A percentile compares a stretch with the other conserved stretches of the same genome.
Evolutionary conservation across 345 rosid species (phyloP).

Genomic region (Eucalyptus regnans): DNA sequence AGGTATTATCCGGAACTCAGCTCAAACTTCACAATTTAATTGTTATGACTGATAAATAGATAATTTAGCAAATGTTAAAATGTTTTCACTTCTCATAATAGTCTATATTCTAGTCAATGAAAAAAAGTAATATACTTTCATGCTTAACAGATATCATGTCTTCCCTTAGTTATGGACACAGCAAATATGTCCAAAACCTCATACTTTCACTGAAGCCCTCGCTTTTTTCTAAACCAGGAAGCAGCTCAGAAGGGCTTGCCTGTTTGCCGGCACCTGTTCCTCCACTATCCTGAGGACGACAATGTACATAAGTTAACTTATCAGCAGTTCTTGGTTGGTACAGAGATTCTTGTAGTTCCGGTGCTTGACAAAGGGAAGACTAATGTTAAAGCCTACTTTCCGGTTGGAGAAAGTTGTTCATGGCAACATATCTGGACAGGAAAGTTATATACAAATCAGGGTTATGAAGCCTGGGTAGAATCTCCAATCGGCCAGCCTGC

Average conservation of each 20-base stretch:
- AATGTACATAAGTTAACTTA: constrained; percentile 37
- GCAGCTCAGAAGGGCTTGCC: constrained; percentile 52
- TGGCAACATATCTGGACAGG: constrained; percentile 69
- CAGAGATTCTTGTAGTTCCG: constrained; percentile 61
- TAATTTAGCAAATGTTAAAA: neutral
- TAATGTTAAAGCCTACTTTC: constrained; percentile 49
- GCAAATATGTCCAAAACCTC: neutral
- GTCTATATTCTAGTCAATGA: neutral
- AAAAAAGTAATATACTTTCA: neutral
- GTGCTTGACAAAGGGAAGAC: constrained; percentile 47
- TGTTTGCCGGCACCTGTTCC: constrained; percentile 61
- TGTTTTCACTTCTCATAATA: neutral
- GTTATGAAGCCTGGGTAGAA: constrained; percentile 33
- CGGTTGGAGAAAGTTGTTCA: constrained; percentile 23
- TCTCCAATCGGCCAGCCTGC: constrained; percentile 63
- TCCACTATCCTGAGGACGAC: constrained; percentile 55
- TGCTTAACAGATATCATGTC: neutral
- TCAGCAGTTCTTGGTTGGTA: constrained; percentile 60
- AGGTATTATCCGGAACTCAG: constrained; percentile 17
- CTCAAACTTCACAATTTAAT: neutral
- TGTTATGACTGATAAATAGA: neutral
- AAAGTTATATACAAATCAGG: constrained; percentile 19
- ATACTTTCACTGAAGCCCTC: neutral
- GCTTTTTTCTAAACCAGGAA: constrained; percentile 26
- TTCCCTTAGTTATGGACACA: neutral